Evolutionary conservation across 1,284 basidiomycete species (phyloP), one percentile per base, ranked within the genome.

Genomic region (Sporisorium reilianum): DNA sequence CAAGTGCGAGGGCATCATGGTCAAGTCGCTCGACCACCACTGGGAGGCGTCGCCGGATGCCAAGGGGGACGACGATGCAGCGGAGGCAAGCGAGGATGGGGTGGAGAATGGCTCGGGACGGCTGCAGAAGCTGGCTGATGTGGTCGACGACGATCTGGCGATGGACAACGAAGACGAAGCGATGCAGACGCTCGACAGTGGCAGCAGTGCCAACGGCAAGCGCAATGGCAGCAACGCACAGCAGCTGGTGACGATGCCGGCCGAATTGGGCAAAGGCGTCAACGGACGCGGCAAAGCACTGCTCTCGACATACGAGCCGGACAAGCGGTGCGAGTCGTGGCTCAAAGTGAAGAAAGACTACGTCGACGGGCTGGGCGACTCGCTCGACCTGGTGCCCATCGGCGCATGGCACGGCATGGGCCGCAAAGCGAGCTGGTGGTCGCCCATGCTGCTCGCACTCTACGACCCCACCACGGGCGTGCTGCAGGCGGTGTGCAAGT

Each of bases 341-440:
- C 78, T 85, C 59, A 81, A 84, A 52, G 75, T 78, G 34, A 95
- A 95, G 86, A 93, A 92, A 81, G 90, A 91, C 80, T 92, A 91
- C 77, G 89, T 90, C 25, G 87, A 87, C 25, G 89, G 89, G 0
- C 80, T 91, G 32, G 89, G 89, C 30, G 91, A 81, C 51, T 73
- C 77, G 22, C 69, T 81, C 2, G 79, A 81, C 44, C 61, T 81
- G 0, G 78, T 78, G 1, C 69, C 49, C 30, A 80, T 88, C 16
- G 89, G 88, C 2, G 81, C 92, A 20, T 95, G 92, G 93, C 90
- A 95, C 86, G 95, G 95, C 45, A 92, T 91, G 85, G 95, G 95
- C n/a, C 87, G 94, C 36, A 97, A 97, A 85, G 91, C 91, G 10
- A 89, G 90, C 28, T 97, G 94, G 94, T 97, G 94, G 93, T 92